These are phyloP conservation scores for Thyridium curvatum DNA, from an alignment of 2,329 filamentous ascomycete genomes.

Conservation along the genomic window DNA sequence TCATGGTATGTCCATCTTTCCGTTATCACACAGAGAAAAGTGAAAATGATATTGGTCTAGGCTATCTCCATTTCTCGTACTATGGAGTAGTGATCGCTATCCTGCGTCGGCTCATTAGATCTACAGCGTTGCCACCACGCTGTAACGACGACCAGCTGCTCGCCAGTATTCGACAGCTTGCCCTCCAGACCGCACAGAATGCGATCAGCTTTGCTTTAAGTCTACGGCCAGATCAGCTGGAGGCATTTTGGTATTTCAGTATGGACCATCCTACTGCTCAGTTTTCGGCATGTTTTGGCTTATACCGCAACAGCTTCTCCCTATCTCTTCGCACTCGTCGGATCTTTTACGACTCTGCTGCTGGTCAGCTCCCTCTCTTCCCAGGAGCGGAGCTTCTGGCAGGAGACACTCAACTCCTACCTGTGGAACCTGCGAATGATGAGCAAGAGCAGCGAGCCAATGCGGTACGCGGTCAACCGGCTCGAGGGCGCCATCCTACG, in stretches of 20 bases:
- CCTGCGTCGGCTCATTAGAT: slow-evolving; percentile 35
- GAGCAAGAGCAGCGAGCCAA: slow-evolving; percentile 27
- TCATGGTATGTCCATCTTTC: slow-evolving; percentile 9
- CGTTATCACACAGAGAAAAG: too few species aligned
- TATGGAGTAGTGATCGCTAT: slow-evolving; percentile 39
- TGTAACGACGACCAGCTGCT: slow-evolving; percentile 20
- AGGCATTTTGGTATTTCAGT: slow-evolving; percentile 20
- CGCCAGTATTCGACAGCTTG: slow-evolving; percentile 20
- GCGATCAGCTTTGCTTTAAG: slow-evolving; percentile 1
- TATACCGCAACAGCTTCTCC: slow-evolving; percentile 19
- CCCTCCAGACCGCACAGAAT: slow-evolving; percentile 21
- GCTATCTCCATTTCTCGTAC: slow-evolving; percentile 38
- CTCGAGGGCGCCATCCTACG: slow-evolving; percentile 28
- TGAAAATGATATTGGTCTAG: slow-evolving; percentile 3
- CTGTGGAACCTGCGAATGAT: slow-evolving; percentile 26
- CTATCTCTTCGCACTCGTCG: slow-evolving; percentile 30
- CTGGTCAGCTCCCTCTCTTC: slow-evolving; percentile 24
- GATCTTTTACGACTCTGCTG: slow-evolving; percentile 30
- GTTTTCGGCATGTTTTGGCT: background rate
- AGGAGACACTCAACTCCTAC: slow-evolving; percentile 25
- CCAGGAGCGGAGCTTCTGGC: slow-evolving; percentile 22
- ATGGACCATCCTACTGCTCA: background rate
- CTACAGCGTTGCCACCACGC: slow-evolving; percentile 20
- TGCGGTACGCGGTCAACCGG: slow-evolving; percentile 28
- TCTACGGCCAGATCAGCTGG: slow-evolving; percentile 7